A percentile compares a stretch with the other conserved stretches of the same genome.
phyloP scores from a whole-genome alignment of 768 basidiomycete species.

The Pisolithus tinctorius region DNA sequence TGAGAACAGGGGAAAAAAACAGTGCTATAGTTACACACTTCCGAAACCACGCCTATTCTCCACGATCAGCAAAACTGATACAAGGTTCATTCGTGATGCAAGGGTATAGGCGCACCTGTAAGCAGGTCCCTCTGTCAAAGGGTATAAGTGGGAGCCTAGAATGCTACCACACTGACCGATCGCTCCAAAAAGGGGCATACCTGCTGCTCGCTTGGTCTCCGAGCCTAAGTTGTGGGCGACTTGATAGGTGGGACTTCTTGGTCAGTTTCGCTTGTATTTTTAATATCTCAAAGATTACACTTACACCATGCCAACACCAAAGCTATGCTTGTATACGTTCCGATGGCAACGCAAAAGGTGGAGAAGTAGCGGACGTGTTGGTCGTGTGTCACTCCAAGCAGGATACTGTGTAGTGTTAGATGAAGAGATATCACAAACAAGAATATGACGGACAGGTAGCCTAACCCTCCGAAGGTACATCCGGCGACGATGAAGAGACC shows the following conservation, averaged over 20 bases:
- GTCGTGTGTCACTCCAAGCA: conserved; percentile 27
- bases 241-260: conserved; percentile 16
- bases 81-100: not conserved
- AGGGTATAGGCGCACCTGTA: conserved; percentile 25
- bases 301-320: conserved; percentile 44
- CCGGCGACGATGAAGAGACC: conserved; percentile 29
- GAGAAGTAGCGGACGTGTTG: conserved; percentile 39
- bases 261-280: not conserved
- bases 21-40: conserved; percentile 3
- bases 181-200: conserved; percentile 35
- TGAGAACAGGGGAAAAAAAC: not conserved
- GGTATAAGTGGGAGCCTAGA: conserved; percentile 37
- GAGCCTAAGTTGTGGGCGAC: conserved; percentile 37
- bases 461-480: conserved; percentile 30
- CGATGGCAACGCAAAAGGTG: conserved; percentile 38
- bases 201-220: conserved; percentile 39
- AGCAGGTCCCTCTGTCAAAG: conserved; percentile 32
- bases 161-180: conserved; percentile 39
- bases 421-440: not conserved
- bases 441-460: conserved; percentile 32
- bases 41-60: conserved; percentile 13
- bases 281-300: conserved; percentile 8
- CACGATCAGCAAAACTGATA: not conserved
- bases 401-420: conserved; percentile 15
- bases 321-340: conserved; percentile 40